Percentiles rank a stretch among this genome's conserved stretches.
These are phyloP conservation scores for Termitomyces sp. DNA, from an alignment of 768 basidiomycete genomes.

Conservation along the genomic window DNA sequence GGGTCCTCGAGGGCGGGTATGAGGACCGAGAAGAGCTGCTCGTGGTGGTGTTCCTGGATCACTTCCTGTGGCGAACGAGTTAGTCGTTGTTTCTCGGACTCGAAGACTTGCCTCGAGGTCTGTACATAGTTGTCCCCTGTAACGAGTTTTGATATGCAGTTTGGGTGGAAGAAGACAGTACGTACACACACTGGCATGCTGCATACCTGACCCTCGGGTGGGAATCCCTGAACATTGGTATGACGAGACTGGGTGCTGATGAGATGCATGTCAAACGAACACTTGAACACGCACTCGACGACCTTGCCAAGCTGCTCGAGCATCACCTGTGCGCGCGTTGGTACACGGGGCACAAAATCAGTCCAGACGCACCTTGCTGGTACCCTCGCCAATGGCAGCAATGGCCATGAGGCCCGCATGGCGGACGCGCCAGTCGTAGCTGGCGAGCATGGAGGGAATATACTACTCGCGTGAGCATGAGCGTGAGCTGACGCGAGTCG, in stretches of 20 bases:
- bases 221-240: slow-evolving; percentile 71
- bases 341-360: neutral
- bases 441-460: slow-evolving; percentile 77
- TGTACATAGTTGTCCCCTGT: slow-evolving; percentile 82
- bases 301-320: slow-evolving; percentile 78
- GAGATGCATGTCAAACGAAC: neutral
- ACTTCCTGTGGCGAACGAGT: slow-evolving; percentile 46
- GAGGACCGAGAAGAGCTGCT: slow-evolving; percentile 62
- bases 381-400: slow-evolving; percentile 81
- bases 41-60: slow-evolving; percentile 66
- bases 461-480: slow-evolving; percentile 26
- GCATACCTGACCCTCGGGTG: slow-evolving; percentile 75
- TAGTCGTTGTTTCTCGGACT: no score
- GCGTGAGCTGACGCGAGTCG: neutral
- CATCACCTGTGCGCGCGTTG: slow-evolving; percentile 36
- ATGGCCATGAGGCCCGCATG: slow-evolving; percentile 89
- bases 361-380: slow-evolving; percentile 41
- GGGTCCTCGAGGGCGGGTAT: slow-evolving; percentile 73
- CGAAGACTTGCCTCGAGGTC: slow-evolving; percentile 63
- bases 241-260: slow-evolving; percentile 34
- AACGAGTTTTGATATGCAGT: rapidly evolving
- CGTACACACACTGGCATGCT: slow-evolving; percentile 85
- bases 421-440: slow-evolving; percentile 78
- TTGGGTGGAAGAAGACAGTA: slow-evolving; percentile 1
- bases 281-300: slow-evolving; percentile 49